phyloP scores from a whole-genome alignment of 2,329 filamentous ascomycete genomes.

The Rhynchosporium graminicola region DNA sequence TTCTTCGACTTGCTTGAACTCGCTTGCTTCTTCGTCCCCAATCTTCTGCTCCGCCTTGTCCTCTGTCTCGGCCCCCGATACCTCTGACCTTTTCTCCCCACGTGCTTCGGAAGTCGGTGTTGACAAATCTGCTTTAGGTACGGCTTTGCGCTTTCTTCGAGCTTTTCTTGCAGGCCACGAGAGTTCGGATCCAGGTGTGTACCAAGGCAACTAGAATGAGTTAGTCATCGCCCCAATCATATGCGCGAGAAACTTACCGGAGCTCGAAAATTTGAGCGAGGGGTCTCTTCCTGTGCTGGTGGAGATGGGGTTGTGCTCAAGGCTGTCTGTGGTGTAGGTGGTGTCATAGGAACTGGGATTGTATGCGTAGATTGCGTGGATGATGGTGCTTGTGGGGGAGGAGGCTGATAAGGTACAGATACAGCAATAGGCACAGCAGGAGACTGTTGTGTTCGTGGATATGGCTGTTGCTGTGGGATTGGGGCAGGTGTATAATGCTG shows the following conservation, averaged over 20 bases:
- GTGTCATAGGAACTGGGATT: constrained; percentile 43
- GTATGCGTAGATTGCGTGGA: constrained; percentile 40
- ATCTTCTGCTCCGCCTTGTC: constrained; percentile 19
- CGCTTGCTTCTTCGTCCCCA: neutral
- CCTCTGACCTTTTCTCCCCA: neutral
- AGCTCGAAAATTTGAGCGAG: constrained; percentile 46
- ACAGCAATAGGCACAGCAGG: constrained; percentile 54
- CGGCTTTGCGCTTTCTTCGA: constrained; percentile 47
- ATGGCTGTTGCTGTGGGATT: constrained; percentile 40
- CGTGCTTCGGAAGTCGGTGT: neutral
- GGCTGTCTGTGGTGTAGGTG: constrained; percentile 47
- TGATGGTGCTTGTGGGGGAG: constrained; percentile 44
- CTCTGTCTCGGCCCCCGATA: constrained; percentile 27
- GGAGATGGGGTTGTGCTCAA: constrained; percentile 34
- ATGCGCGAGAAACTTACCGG: constrained; percentile 49
- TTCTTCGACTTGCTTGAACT: constrained; percentile 9
- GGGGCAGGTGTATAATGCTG: constrained; percentile 54
- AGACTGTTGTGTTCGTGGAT: constrained; percentile 53
- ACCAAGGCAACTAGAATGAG: constrained; percentile 55
- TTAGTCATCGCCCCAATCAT: constrained; percentile 35
- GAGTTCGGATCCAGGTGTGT: constrained; percentile 50
- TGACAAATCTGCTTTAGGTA: constrained; percentile 22
- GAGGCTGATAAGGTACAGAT: constrained; percentile 58
- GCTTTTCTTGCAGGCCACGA: constrained; percentile 50
- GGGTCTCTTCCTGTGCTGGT: constrained; percentile 33